These are phyloP conservation scores for Hippophae gyantsensis DNA, from an alignment of 306 rosid genomes.

Conservation along the genomic window DNA sequence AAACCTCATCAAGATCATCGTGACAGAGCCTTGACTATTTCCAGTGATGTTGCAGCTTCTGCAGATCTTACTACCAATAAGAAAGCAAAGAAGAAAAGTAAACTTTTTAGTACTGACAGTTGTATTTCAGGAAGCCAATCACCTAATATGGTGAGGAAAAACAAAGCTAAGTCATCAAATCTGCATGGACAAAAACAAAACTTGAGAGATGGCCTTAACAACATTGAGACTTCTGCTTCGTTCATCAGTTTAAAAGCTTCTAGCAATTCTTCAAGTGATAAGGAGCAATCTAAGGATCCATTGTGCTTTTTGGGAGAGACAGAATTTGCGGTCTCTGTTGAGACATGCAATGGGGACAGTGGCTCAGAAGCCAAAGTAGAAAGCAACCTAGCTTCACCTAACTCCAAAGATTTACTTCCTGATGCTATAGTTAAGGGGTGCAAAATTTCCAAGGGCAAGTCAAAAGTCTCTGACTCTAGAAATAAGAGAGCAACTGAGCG, in stretches of 20 bases:
- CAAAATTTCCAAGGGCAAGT: constrained; percentile 50
- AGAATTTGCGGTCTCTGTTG: constrained; percentile 24
- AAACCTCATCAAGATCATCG: constrained; percentile 41
- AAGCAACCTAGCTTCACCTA: constrained; percentile 13
- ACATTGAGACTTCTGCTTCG: constrained; percentile 26
- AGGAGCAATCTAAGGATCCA: constrained; percentile 35
- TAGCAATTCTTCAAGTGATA: constrained; percentile 32
- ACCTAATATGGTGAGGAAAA: constrained; percentile 23
- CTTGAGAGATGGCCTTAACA: constrained; percentile 20
- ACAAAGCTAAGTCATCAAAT: constrained; percentile 46
- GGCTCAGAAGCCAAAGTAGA: too few species aligned
- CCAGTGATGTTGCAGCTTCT: constrained; percentile 38
- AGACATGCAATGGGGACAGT: constrained; percentile 17
- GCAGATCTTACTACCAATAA: constrained; percentile 27
- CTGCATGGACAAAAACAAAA: constrained; percentile 35
- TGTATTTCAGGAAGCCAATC: constrained; percentile 32
- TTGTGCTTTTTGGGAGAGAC: constrained; percentile 31
- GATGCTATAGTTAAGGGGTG: constrained; percentile 40
- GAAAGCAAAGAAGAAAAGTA: constrained; percentile 52
- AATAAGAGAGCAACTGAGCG: constrained; percentile 33
- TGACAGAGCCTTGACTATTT: constrained; percentile 32
- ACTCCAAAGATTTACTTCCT: constrained; percentile 24
- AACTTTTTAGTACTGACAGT: constrained; percentile 22
- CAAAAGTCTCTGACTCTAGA: constrained; percentile 43
- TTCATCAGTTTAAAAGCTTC: constrained; percentile 32